Percentiles rank a stretch among this genome's conserved stretches.
phyloP scores from a whole-genome alignment of 1,284 basidiomycete genomes.

The Mycena sp. region DNA sequence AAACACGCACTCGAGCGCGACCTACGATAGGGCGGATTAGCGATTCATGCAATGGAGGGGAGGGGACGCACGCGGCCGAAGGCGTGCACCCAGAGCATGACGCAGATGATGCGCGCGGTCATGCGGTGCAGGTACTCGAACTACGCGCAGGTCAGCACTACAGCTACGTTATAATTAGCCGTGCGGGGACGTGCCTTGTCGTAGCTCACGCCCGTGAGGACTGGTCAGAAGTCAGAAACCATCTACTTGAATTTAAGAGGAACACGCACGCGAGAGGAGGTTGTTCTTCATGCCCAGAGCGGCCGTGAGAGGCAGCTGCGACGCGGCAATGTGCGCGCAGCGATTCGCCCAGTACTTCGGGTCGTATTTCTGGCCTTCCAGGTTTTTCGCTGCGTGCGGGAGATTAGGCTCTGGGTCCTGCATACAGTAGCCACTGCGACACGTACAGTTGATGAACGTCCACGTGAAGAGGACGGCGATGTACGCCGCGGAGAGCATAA shows the following conservation, averaged over 20 bases:
- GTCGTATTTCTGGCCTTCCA: slow-evolving; percentile 46
- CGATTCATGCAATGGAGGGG: neutral
- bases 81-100: slow-evolving; percentile 34
- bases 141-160: slow-evolving; percentile 6
- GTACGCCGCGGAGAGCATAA: slow-evolving; percentile 56
- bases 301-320: slow-evolving; percentile 69
- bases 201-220: slow-evolving; percentile 66
- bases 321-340: slow-evolving; percentile 58
- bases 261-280: slow-evolving; percentile 59
- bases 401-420: slow-evolving; percentile 1
- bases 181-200: slow-evolving; percentile 55
- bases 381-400: slow-evolving; percentile 45
- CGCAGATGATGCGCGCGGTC: slow-evolving; percentile 30
- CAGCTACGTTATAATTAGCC: neutral
- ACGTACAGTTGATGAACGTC: slow-evolving; percentile 60
- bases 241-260: neutral
- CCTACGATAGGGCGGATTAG: neutral
- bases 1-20: slow-evolving; percentile 20
- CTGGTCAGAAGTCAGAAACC: slow-evolving; percentile 40
- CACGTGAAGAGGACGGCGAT: slow-evolving; percentile 56
- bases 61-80: slow-evolving; percentile 28
- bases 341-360: slow-evolving; percentile 57
- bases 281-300: slow-evolving; percentile 75
- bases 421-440: neutral
- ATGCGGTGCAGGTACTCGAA: slow-evolving; percentile 30